Evolutionary conservation across 2,329 filamentous ascomycete species (phyloP), one percentile per base, ranked within the genome.

Genomic region (Arthrobotrys musiformis): DNA sequence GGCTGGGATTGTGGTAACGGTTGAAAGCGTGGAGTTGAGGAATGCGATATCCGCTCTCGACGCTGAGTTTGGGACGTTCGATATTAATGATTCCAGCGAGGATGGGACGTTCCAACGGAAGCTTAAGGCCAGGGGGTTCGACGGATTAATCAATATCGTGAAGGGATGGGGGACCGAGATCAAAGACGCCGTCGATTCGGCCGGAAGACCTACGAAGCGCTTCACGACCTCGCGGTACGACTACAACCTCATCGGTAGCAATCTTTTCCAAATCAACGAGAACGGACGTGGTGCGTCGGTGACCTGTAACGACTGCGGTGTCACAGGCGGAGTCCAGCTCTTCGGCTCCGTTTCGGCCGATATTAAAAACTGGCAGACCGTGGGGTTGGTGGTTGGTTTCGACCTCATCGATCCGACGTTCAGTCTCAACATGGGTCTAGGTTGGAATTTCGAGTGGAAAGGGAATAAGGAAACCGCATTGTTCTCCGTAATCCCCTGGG

Each of bases 251-350:
- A 52, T 22, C 13, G 9, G 35, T 11, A 56, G 2, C 35, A 72
- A 64, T n/a, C 58, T 72, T 35, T 72, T 56, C 46, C 68, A 72
- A n/a, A 58, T 72, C 58, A 72, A 72, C 17, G 40, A 35, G 6
- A 5, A 42, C 9, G 58, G 58, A 26, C 2, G 52, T n/a, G 19
- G 28, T 2, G 68, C 44, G 2, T 7, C 35, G 0, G 1, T 72
- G 1, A 35, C 1, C 13, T 72, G 68, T 28, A 35, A 64, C 17
- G 11, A 37, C 1, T 64, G 68, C 35, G 68, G 68, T 64, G 46
- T 72, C 33, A 40, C 4, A 1, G 68, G 58, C 22, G 68, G 46
- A 11, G 13, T 64, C 24, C 44, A 64, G 9, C 58, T 72, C 15
- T 72, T 72, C 28, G 68, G 68, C 11, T 50, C 62, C 30, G 68